Conservation (phyloP, 2,329 filamentous ascomycete genomes). For the Laburnicola sp. region DNA sequence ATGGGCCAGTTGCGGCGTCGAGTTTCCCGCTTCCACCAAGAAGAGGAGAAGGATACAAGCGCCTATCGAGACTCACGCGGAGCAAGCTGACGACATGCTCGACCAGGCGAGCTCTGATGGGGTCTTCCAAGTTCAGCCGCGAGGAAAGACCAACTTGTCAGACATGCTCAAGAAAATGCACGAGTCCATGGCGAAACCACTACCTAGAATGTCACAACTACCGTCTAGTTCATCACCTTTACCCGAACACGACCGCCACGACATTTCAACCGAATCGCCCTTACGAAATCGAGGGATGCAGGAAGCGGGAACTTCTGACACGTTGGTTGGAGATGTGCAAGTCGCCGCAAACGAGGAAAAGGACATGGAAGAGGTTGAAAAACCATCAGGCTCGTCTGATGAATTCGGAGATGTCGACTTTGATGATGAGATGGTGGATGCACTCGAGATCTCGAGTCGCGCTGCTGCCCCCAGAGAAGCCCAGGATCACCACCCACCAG, state of each 20-base stretch:
- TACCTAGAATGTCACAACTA: constrained; percentile 26
- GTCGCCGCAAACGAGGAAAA: constrained; percentile 2
- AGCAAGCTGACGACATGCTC: constrained; percentile 32
- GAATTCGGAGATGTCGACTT: constrained; percentile 43
- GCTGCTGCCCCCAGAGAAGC: constrained; percentile 11
- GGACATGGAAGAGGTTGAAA: constrained; percentile 7
- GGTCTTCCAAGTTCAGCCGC: constrained; percentile 27
- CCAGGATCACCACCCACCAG: constrained; percentile 11
- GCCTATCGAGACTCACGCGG: constrained; percentile 36
- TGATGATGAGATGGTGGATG: constrained; percentile 41
- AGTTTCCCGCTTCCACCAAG: constrained; percentile 50
- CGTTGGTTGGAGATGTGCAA: constrained; percentile 12
- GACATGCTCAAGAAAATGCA: constrained; percentile 50
- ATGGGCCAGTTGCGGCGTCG: constrained; percentile 56
- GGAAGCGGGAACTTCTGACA: constrained; percentile 12
- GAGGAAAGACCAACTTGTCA: constrained; percentile 34
- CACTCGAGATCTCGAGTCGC: constrained; percentile 27
- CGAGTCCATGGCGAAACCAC: constrained; percentile 46
- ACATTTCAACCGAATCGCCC: constrained; percentile 32
- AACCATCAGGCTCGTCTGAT: constrained; percentile 34
- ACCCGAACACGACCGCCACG: constrained; percentile 37
- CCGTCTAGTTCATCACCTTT: constrained; percentile 55
- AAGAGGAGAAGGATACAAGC: constrained; percentile 48
- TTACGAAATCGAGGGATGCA: constrained; percentile 28
- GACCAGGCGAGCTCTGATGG: constrained; percentile 38